Evolutionary conservation across 2,329 filamentous ascomycete species (phyloP).

Genomic region (Stemphylium vesicarium): DNA sequence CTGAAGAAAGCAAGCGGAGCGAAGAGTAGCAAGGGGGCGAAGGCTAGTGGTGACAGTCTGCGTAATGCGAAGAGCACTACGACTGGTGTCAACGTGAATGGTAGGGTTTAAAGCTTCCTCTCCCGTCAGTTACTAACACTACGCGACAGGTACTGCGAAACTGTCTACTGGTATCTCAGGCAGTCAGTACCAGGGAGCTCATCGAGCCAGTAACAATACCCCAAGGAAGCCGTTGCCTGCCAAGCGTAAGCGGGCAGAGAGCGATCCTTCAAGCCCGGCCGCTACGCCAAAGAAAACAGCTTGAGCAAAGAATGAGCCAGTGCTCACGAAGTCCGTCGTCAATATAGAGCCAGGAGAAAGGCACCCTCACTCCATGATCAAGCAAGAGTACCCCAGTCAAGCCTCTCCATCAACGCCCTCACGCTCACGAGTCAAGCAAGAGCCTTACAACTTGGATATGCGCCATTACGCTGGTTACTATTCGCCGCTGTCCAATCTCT

Average conservation of each 20-base stretch:
- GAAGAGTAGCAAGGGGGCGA: too few relatives aligned
- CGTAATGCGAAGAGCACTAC: neutral
- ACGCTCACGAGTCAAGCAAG: constrained; percentile 12
- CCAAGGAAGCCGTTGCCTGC: neutral
- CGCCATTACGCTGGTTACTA: too few relatives aligned
- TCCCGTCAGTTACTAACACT: neutral
- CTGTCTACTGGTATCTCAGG: neutral
- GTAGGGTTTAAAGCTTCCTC: neutral
- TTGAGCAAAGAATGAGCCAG: constrained; percentile 8
- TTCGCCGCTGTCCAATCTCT: too few relatives aligned
- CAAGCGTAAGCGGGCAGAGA: constrained; percentile 12
- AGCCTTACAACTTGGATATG: neutral
- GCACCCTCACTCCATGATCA: neutral
- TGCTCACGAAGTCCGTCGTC: constrained; percentile 1
- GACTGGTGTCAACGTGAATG: constrained; percentile 20
- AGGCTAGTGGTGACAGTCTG: neutral
- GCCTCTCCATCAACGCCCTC: too few relatives aligned
- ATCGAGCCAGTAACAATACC: neutral
- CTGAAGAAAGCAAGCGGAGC: constrained; percentile 43
- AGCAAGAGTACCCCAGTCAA: too few relatives aligned
- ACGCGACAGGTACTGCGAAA: constrained; percentile 10
- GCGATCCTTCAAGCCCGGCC: neutral
- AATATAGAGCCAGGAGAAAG: neutral
- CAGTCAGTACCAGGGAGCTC: too few relatives aligned
- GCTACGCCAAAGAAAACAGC: constrained; percentile 5